Conservation (phyloP, 176 grass and related monocot species). For the Tuctoria greenei region DNA sequence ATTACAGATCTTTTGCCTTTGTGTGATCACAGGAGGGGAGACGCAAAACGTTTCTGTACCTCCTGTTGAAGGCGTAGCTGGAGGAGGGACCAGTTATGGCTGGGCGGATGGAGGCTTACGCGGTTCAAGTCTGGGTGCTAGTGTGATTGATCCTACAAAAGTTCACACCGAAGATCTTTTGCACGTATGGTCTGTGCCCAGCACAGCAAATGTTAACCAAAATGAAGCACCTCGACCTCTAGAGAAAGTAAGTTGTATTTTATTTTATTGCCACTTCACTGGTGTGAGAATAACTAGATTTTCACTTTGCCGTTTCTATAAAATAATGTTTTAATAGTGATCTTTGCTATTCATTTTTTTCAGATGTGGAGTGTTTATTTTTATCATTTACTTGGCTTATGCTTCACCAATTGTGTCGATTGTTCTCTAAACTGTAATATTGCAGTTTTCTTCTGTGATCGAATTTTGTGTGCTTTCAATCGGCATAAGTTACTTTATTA, state of each 20-base stretch:
- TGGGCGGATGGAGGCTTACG: slow-evolving; percentile 66
- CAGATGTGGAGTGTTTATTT: slow-evolving; percentile 17
- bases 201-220: slow-evolving; percentile 82
- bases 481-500: not conserved
- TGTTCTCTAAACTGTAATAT: slow-evolving; percentile 21
- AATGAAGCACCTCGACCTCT: slow-evolving; percentile 86
- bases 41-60: slow-evolving; percentile 49
- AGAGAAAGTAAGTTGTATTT: slow-evolving; percentile 66
- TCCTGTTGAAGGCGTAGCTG: slow-evolving; percentile 92
- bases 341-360: not conserved
- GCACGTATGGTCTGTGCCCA: slow-evolving; percentile 97
- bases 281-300: not conserved
- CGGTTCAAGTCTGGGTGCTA: slow-evolving; percentile 42
- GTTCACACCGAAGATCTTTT: slow-evolving; percentile 72
- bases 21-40: slow-evolving; percentile 41
- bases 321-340: slow-evolving; percentile 8
- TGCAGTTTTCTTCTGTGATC: not conserved
- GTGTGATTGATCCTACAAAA: slow-evolving; percentile 70
- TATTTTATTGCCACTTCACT: slow-evolving; percentile 6
- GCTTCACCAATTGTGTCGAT: not conserved
- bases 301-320: not conserved
- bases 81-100: slow-evolving; percentile 95
- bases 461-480: slow-evolving; percentile 11
- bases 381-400: slow-evolving; percentile 3
- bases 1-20: slow-evolving; percentile 14